Evolutionary conservation across 495 filamentous ascomycete species (phyloP).

Genomic region (Pseudotulostoma volvatum): DNA sequence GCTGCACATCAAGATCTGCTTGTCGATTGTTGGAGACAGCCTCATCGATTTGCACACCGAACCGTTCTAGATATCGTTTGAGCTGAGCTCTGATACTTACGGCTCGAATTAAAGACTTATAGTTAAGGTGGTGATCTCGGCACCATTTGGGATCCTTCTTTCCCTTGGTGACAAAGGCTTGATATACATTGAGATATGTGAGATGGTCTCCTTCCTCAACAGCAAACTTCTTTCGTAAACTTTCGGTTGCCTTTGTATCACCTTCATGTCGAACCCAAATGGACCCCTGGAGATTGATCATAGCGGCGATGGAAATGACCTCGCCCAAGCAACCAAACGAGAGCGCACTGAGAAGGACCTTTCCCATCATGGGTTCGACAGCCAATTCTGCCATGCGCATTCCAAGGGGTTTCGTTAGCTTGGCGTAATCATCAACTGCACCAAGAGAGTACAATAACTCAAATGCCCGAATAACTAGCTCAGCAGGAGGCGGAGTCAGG

Average conservation of each 20-base stretch:
- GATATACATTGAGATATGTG: conserved; percentile 86
- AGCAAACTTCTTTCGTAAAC: conserved; percentile 64
- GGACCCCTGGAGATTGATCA: conserved; percentile 72
- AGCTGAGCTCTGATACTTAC: conserved; percentile 78
- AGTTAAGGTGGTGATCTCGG: conserved; percentile 72
- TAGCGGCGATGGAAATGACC: conserved; percentile 82
- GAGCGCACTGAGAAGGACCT: conserved; percentile 65
- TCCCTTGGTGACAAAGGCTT: conserved; percentile 72
- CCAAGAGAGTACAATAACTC: conserved; percentile 84
- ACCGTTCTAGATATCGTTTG: conserved; percentile 72
- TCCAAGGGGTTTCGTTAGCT: conserved; percentile 77
- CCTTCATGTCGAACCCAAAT: conserved; percentile 71
- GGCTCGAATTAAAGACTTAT: conserved; percentile 62
- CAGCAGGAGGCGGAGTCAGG: conserved; percentile 72
- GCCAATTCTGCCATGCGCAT: conserved; percentile 88
- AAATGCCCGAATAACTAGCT: conserved; percentile 72
- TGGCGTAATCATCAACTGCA: conserved; percentile 77
- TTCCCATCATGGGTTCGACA: conserved; percentile 92
- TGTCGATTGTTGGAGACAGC: conserved; percentile 18
- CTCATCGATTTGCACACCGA: conserved; percentile 59
- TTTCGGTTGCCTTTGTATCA: conserved; percentile 56
- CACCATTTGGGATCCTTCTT: conserved; percentile 79
- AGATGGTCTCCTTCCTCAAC: conserved; percentile 92
- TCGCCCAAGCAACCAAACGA: conserved; percentile 67
- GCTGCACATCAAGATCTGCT: conserved; percentile 28